Percentiles rank a stretch among this genome's conserved stretches.
Evolutionary conservation across 1,284 basidiomycete species (phyloP).

Genomic region (Puccinia polysora): DNA sequence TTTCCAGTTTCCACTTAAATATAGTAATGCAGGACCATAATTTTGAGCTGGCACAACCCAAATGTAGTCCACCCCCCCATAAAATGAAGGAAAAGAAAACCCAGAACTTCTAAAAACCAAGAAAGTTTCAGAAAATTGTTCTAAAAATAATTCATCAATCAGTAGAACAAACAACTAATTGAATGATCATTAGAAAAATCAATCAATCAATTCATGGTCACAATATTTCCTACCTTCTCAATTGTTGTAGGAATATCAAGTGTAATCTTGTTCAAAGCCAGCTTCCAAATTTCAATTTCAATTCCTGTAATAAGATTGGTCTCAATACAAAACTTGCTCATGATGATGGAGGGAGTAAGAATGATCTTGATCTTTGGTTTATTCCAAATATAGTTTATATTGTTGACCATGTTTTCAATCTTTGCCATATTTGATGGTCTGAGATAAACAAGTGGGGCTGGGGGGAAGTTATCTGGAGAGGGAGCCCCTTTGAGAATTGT

Average conservation of each 20-base stretch:
- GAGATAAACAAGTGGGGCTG: conserved; percentile 11
- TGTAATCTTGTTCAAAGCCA: conserved; percentile 4
- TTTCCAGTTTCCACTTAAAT: no score
- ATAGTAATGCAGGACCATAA: no score
- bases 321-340: neutral
- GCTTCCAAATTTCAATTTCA: neutral
- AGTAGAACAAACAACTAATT: no score
- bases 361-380: neutral
- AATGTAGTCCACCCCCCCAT: no score
- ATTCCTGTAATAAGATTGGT: neutral
- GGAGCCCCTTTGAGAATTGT: conserved; percentile 25
- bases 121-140: no score
- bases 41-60: no score
- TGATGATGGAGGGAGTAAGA: conserved; percentile 7
- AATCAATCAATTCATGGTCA: no score
- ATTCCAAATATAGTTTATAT: conserved; percentile 16
- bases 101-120: no score
- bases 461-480: conserved; percentile 20
- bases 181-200: no score
- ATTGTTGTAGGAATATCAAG: conserved; percentile 1
- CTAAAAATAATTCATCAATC: no score
- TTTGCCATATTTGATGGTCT: conserved; percentile 7
- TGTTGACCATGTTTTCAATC: conserved; percentile 4
- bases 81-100: no score
- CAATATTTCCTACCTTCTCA: conserved; percentile 15